Evolutionary conservation across 108 stramenopile genomes (phyloP), one percentile per base, ranked within the genome.

Genomic region (Discostella stelligeroides): DNA sequence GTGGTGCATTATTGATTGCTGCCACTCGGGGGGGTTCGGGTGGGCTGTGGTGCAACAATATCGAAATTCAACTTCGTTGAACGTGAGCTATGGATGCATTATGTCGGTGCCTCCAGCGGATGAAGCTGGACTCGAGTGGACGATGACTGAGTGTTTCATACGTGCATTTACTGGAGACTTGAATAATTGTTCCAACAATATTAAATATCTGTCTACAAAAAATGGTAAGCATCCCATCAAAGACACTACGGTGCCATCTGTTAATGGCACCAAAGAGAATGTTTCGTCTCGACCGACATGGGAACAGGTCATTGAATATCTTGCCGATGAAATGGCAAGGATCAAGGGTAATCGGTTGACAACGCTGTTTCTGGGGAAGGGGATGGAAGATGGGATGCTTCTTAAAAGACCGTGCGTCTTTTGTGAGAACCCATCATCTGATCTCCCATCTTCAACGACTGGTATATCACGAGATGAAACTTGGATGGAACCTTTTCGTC

Each of bases 311-410:
- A 68, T 80, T 58, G 79, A 80, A 18, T 80, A 63, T 27, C 67
- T 80, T n/a, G 18, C 79, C 12, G 67, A 80, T 65, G 79, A 80
- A 65, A 80, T 73, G 62, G 79, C 43, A 20, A 63, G 79, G 50
- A 51, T 80, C 3, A 80, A 80, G 17, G 62, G 62, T 12, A 49
- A 80, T 63, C 43, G 65, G 45, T 51, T 80, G 49, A 69, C 72
- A 0, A 80, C 71, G 10, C 47, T 80, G 23, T 80, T 80, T 48
- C 40, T 20, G 41, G 79, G 79, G 15, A 37, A 56, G 8, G 60
- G 38, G 37, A 80, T 80, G 79, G 24, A 63, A 25, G 70, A 78
- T 70, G 76, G 76, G 20, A 49, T 28, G 7, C 20, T 60, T 27
- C 55, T 80, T 15, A 49, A 64, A 28, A 57, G 28, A 40, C 67